phyloP scores from a whole-genome alignment of 768 basidiomycete species.

The Cantharellus anzutake region DNA sequence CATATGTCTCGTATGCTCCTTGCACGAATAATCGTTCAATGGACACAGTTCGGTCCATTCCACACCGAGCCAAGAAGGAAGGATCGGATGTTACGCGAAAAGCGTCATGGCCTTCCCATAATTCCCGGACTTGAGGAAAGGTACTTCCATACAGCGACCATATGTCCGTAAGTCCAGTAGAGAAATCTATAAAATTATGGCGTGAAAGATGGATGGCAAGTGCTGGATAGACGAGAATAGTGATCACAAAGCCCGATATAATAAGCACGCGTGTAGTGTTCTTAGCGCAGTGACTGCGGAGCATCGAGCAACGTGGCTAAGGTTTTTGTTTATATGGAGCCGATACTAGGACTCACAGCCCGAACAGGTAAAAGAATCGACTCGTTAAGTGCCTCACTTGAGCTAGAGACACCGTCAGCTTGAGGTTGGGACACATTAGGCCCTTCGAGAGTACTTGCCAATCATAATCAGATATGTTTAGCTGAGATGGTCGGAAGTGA shows the following conservation, averaged over 20 bases:
- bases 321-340: neutral
- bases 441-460: too few species aligned
- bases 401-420: too few species aligned
- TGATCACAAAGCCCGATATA: constrained; percentile 73
- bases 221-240: constrained; percentile 80
- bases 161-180: constrained; percentile 26
- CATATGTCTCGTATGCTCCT: neutral
- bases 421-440: too few species aligned
- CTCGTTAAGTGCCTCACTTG: neutral
- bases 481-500: too few species aligned
- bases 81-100: constrained; percentile 52
- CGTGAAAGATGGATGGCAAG: constrained; percentile 67
- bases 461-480: too few species aligned
- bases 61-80: constrained; percentile 51
- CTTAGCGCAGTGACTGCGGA: constrained; percentile 61
- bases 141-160: constrained; percentile 25
- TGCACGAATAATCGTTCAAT: constrained; percentile 16
- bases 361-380: neutral
- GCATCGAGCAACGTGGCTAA: neutral
- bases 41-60: constrained; percentile 41
- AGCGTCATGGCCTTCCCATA: constrained; percentile 49
- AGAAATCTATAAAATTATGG: constrained; percentile 36
- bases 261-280: constrained; percentile 82
- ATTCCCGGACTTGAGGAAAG: constrained; percentile 32
- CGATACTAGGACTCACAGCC: neutral